Percentiles rank a stretch among this genome's conserved stretches.
Conservation (phyloP, 768 basidiomycete species). For the Leccinum variicolor region DNA sequence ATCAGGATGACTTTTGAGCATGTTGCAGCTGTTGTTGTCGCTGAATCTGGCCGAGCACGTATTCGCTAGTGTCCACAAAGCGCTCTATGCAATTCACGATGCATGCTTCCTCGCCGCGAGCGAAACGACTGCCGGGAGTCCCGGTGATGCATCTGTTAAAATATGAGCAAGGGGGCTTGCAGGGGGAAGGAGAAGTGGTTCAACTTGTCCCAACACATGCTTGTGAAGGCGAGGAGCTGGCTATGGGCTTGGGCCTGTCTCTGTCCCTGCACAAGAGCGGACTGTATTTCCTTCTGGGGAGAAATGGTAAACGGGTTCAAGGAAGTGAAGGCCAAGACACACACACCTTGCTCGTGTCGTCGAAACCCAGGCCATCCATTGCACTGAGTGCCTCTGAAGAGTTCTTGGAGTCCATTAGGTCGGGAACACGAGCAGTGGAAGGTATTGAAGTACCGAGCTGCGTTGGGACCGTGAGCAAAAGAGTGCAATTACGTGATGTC, state of each 20-base stretch:
- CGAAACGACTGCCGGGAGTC: conserved; percentile 74
- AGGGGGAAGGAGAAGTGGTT: conserved; percentile 23
- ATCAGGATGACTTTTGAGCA: conserved; percentile 19
- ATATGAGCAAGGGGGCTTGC: conserved; percentile 3
- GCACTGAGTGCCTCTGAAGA: conserved; percentile 20
- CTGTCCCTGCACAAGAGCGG: conserved; percentile 75
- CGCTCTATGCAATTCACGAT: conserved; percentile 88
- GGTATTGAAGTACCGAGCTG: background rate
- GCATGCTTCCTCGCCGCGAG: conserved; percentile 76
- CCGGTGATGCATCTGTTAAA: conserved; percentile 72
- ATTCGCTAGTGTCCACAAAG: conserved; percentile 84
- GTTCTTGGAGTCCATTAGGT: conserved; percentile 24
- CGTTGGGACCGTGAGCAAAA: conserved; percentile 23
- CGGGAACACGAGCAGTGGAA: background rate
- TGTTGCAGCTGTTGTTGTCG: conserved; percentile 49
- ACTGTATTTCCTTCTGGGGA: conserved; percentile 73
- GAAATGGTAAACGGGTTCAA: conserved; percentile 1
- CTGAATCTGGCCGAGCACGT: conserved; percentile 68
- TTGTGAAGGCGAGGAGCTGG: conserved; percentile 73
- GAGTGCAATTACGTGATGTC: conserved; percentile 22
- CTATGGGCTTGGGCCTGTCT: conserved; percentile 80
- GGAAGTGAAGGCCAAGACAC: conserved; percentile 1
- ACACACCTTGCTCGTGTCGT: conserved; percentile 71
- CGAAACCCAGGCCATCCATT: conserved; percentile 50
- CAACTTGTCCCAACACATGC: conserved; percentile 91